Evolutionary conservation across 805 yeast genomes (phyloP), one percentile per base, ranked within the genome.

Genomic region (Candida pseudofarinosa): DNA sequence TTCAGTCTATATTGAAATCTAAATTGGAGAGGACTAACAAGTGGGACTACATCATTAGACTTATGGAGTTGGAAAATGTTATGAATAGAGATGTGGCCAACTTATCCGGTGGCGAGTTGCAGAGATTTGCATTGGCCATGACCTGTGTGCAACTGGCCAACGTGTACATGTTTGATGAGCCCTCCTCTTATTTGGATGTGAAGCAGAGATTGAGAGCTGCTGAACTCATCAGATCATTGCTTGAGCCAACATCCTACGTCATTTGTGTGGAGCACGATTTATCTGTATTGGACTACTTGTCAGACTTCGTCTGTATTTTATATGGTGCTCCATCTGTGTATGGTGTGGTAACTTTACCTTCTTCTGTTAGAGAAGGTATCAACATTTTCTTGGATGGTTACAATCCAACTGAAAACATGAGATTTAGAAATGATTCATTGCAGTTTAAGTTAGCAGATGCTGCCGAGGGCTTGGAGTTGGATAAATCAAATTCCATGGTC

Each of bases 161-260:
- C 55, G 98, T 93, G 36, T 93, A 93, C 72, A 93, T 93, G 99
- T 93, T 93, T 68, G 99, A 93, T 71, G 99, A 93, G 74, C 99
- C 99, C 37, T 90, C 98, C 15, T 93, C 99, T 8, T 93, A 93
- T 71, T 74, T 93, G 66, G 99, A 93, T 78, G 98, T 93, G 53
- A 93, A 93, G 71, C 99, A 93, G 73, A 91, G 99, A 81, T 80
- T 93, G 68, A 86, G 93, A 58, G 99, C 99, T 44, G 99, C 99
- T 45, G 82, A 81, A 65, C 85, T 88, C 60, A 93, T 93, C 56
- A 84, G 99, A 70, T 82, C 93, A 15, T 72, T 93, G 52, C 74
- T 93, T 58, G 75, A 69, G 44, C 79, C 91, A 37, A 79, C 89
- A 37, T 75, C 78, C 20, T 93, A 91, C 60, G 93, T 93, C 52